phyloP scores from a whole-genome alignment of 2,329 filamentous ascomycete species.

The Epichloe gansuensis region DNA sequence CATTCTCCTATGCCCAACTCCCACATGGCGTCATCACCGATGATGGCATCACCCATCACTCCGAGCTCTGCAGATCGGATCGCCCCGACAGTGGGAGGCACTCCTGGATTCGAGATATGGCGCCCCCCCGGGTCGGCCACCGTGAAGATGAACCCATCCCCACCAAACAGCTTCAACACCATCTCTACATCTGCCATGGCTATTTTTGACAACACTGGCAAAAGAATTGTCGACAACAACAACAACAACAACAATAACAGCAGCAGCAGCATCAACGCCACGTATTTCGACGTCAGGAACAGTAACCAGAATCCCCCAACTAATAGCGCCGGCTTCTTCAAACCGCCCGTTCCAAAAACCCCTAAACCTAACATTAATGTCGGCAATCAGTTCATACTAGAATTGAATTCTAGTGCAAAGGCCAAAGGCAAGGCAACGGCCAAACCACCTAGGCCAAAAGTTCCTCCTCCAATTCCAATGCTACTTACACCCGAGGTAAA shows the following conservation, averaged over 20 bases:
- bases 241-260: not conserved
- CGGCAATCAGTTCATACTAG: constrained; percentile 24
- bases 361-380: constrained; percentile 24
- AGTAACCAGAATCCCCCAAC: not conserved
- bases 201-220: not conserved
- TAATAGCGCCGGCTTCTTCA: constrained; percentile 17
- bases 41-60: constrained; percentile 12
- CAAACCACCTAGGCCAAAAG: constrained; percentile 19
- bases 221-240: not conserved
- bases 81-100: constrained; percentile 16
- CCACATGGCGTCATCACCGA: constrained; percentile 10
- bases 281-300: no score
- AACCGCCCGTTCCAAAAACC: constrained; percentile 26
- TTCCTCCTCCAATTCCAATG: constrained; percentile 11
- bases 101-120: constrained; percentile 26
- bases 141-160: constrained; percentile 13
- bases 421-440: constrained; percentile 22
- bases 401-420: constrained; percentile 20
- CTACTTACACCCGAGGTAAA: constrained; percentile 17
- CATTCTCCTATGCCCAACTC: constrained; percentile 11
- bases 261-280: not conserved
- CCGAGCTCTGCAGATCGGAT: constrained; percentile 8
- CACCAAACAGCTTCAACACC: constrained; percentile 11
- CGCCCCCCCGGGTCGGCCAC: constrained; percentile 21
- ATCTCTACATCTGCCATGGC: constrained; percentile 1